Conservation (phyloP, 495 filamentous ascomycete genomes). For the Penicillium longicatenatum region DNA sequence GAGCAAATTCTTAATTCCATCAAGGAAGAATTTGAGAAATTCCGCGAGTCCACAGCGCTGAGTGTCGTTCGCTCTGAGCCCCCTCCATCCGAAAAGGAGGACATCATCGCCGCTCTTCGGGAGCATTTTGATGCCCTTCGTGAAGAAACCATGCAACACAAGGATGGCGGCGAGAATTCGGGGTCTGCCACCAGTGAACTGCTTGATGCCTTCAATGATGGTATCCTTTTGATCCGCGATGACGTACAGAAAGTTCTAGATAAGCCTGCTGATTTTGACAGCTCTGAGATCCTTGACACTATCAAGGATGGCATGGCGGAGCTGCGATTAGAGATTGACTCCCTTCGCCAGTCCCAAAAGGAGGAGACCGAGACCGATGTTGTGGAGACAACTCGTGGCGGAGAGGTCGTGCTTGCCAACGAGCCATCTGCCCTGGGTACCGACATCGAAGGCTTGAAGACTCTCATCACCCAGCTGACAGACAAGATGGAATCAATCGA, state of each 20-base stretch:
- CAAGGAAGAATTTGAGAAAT: conserved; percentile 72
- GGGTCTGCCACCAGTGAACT: conserved; percentile 70
- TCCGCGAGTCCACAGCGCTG: conserved; percentile 59
- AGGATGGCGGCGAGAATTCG: conserved; percentile 57
- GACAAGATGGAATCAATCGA: conserved; percentile 84
- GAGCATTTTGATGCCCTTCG: conserved; percentile 29
- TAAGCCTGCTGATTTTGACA: conserved; percentile 78
- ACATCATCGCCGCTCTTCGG: conserved; percentile 64
- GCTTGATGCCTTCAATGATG: conserved; percentile 80
- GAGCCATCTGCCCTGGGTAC: conserved; percentile 50
- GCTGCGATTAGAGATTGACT: conserved; percentile 75
- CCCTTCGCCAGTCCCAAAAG: conserved; percentile 58
- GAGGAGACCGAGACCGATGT: conserved; percentile 34
- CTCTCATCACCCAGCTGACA: conserved; percentile 76
- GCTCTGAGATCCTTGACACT: conserved; percentile 82
- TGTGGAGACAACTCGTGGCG: conserved; percentile 42
- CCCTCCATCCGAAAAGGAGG: conserved; percentile 36
- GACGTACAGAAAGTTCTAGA: conserved; percentile 78
- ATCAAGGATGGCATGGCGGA: conserved; percentile 75
- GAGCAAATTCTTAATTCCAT: conserved; percentile 51
- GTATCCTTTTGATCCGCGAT: conserved; percentile 68
- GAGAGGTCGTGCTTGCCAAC: conserved; percentile 60
- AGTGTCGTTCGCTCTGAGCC: conserved; percentile 39
- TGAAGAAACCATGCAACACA: conserved; percentile 59
- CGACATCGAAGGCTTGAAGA: conserved; percentile 81